A percentile compares a stretch with the other conserved stretches of the same genome.
These are phyloP conservation scores for Fomitopsis pulvina DNA, from an alignment of 768 basidiomycete species.

Conservation along the genomic window DNA sequence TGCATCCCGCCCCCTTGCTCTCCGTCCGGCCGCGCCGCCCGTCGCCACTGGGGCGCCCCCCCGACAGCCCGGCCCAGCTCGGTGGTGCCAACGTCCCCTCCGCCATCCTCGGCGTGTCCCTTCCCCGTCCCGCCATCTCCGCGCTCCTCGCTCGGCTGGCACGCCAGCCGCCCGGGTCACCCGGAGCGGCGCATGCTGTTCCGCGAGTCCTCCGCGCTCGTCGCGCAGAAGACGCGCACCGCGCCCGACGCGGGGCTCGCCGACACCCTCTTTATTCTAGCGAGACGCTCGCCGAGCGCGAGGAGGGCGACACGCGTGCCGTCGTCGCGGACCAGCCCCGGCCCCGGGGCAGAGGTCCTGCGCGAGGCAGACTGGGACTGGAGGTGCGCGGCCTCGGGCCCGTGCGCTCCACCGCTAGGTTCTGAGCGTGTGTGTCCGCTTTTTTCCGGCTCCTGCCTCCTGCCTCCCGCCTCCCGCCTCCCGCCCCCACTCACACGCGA, in stretches of 20 bases:
- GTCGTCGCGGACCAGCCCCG: slow-evolving; percentile 82
- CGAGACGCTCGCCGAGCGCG: slow-evolving; percentile 86
- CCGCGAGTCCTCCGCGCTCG: slow-evolving; percentile 75
- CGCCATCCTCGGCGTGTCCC: slow-evolving; percentile 74
- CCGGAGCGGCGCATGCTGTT: slow-evolving; percentile 94
- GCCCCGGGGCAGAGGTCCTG: slow-evolving; percentile 59
- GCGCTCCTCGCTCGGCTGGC: too few species aligned
- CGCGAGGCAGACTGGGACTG: slow-evolving; percentile 73
- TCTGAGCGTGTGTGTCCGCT: too few species aligned
- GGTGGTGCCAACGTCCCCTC: slow-evolving; percentile 82
- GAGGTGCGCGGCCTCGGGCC: slow-evolving; percentile 57
- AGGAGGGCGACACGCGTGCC: slow-evolving; percentile 64
- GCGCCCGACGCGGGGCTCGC: slow-evolving; percentile 70
- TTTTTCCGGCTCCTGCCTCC: too few species aligned
- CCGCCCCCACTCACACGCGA: too few species aligned
- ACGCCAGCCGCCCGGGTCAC: too few species aligned
- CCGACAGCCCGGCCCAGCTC: slow-evolving; percentile 74
- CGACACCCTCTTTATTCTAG: slow-evolving; percentile 96
- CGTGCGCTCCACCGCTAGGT: not conserved
- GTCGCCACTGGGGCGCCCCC: too few species aligned
- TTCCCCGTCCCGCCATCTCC: not conserved
- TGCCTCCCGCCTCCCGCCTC: too few species aligned
- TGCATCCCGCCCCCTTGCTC: too few species aligned
- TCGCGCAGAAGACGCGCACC: slow-evolving; percentile 83
- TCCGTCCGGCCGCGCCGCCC: too few species aligned